Percentiles rank a stretch among this genome's conserved stretches.
phyloP scores from a whole-genome alignment of 148 eudicot genomes.

The Chenopodium berlandieri region DNA sequence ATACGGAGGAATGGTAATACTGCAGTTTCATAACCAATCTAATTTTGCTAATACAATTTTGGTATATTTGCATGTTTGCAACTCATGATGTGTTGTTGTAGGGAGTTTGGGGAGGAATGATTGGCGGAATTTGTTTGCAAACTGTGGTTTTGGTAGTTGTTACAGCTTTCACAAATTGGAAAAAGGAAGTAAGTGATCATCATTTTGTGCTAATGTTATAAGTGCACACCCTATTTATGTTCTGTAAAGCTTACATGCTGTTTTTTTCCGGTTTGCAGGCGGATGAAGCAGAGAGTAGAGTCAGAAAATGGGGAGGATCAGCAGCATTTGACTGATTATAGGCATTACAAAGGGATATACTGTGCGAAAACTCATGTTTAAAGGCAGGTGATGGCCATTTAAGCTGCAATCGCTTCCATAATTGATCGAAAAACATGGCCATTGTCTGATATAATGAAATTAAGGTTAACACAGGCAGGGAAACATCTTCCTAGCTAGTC shows the following conservation, averaged over 20 bases:
- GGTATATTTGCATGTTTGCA: not conserved
- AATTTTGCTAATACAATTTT: not conserved
- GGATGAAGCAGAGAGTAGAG: conserved; percentile 57
- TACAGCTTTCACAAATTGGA: conserved; percentile 60
- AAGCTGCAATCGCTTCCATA: not conserved
- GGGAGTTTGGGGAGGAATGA: conserved; percentile 95
- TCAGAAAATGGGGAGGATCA: conserved; percentile 73
- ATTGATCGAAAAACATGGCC: not conserved
- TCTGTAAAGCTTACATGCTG: not conserved
- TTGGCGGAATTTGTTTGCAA: conserved; percentile 70
- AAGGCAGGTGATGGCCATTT: not conserved
- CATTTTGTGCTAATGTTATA: not conserved
- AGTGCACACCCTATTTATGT: not conserved
- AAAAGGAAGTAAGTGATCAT: conserved; percentile 52
- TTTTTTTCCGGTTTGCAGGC: conserved; percentile 39
- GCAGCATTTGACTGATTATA: conserved; percentile 33
- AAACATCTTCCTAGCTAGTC: not conserved
- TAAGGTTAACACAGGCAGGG: not conserved
- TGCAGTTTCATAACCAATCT: not conserved
- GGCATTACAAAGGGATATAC: not conserved
- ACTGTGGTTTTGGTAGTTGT: conserved; percentile 54
- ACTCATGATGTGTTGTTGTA: conserved; percentile 26
- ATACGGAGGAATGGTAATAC: conserved; percentile 53
- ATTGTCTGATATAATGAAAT: not conserved
- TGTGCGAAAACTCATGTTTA: not conserved